A percentile compares a stretch with the other conserved stretches of the same genome.
Conservation (phyloP, 257 asterid genomes). For the Solanum tacnaense region DNA sequence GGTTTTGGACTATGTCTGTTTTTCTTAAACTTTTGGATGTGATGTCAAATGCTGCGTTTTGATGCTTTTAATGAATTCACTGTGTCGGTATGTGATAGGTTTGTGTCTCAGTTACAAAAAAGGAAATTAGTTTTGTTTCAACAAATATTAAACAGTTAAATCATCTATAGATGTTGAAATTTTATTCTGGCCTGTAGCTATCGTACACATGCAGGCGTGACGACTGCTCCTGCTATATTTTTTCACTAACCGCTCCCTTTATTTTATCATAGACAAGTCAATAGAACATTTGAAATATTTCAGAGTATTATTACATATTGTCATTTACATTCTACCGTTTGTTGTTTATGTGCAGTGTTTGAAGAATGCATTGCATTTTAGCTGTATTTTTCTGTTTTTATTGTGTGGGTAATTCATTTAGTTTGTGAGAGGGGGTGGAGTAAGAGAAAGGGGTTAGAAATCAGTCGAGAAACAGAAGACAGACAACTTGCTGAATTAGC, state of each 20-base stretch:
- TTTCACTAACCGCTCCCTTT: not conserved
- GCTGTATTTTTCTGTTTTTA: not conserved
- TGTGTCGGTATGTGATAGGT: not conserved
- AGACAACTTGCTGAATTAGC: not conserved
- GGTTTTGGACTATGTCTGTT: not conserved
- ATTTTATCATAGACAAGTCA: not conserved
- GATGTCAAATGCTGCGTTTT: not conserved
- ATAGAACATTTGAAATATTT: not conserved
- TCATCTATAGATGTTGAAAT: not conserved
- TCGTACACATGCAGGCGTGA: not conserved
- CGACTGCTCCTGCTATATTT: not conserved
- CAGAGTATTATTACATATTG: not conserved
- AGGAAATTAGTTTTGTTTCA: not conserved
- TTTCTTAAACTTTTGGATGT: not conserved
- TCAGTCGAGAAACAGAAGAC: not conserved
- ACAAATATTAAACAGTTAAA: not conserved
- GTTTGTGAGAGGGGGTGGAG: not conserved
- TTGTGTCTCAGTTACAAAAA: not conserved
- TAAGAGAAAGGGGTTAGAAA: not conserved
- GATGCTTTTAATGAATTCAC: not conserved
- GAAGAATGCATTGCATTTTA: not conserved
- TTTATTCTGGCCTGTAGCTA: not conserved
- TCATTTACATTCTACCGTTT: not conserved
- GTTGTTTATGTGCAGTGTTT: not conserved
- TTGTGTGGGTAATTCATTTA: not conserved